Base-by-base conservation (phyloP, 1,284 basidiomycete species). In the Coriolopsis trogii region DNA sequence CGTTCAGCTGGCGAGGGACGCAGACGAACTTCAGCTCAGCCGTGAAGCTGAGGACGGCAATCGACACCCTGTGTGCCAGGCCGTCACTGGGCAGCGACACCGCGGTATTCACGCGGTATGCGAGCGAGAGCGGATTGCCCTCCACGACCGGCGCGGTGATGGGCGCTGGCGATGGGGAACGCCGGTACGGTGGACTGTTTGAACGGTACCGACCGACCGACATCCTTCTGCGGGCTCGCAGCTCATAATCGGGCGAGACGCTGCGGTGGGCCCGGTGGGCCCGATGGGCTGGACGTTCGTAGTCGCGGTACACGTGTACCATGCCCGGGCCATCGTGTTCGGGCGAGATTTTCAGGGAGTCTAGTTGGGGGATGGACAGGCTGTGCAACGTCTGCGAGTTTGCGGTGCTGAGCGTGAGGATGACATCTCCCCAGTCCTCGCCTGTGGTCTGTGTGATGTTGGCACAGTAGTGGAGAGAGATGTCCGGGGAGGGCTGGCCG, bases 391-490 rank as follows among this genome's bases (percentile, higher is more conserved):
- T 38, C 24, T 57, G 57, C 6, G 49, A 39, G 7, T 23, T 66
- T 4, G 76, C 73, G 0, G 82, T 83, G 65, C 78, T 83, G n/a
- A 86, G 69, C 1, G 75, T 79, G 23, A 86, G 70, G 0, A 67
- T 57, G 0, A 77, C 44, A 15, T 62, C 69, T 12, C 59, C 71
- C 84, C 84, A 87, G 53, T 83, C 79, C 61, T 86, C 84, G 8
- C 84, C 84, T 0, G 83, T 84, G 52, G 61, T 67, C 59, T 87
- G 84, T 0, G 65, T 67, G 49, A 86, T 72, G 28, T 70, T 70
- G 0, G 82, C 82, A 20, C 79, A 77, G 59, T 84, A 85, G 55
- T 81, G 76, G 2, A 87, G 70, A 0, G 74, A 59, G 20, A 84
- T 73, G 0, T 72, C 66, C 3, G 72, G 60, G 0, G 74, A 70